phyloP scores from a whole-genome alignment of 2,329 filamentous ascomycete genomes.

The Aspergillus ruber region DNA sequence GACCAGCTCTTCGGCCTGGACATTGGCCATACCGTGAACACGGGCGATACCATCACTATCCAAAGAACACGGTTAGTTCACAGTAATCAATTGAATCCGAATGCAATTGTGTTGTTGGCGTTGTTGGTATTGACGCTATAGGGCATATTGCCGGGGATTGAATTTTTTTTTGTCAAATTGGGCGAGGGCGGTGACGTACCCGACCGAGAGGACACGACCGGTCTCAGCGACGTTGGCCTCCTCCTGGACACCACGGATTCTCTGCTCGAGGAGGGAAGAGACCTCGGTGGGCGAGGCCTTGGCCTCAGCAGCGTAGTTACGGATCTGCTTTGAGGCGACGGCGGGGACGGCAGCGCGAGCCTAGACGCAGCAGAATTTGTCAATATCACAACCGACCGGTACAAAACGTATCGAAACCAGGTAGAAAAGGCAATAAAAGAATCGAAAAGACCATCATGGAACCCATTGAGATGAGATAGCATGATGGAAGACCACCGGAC shows the following conservation, averaged over 20 bases:
- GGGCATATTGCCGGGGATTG: constrained; percentile 9
- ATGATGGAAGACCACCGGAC: constrained; percentile 21
- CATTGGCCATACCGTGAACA: constrained; percentile 99
- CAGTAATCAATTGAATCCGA: background rate
- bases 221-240: constrained; percentile 96
- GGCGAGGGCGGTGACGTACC: constrained; percentile 59
- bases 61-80: constrained; percentile 13
- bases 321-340: constrained; percentile 66
- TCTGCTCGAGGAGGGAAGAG: constrained; percentile 98
- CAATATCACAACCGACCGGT: constrained; percentile 44
- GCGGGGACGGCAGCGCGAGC: constrained; percentile 76
- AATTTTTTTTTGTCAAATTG: constrained; percentile 20
- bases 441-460: constrained; percentile 17
- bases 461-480: constrained; percentile 26
- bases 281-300: constrained; percentile 97
- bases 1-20: constrained; percentile 99
- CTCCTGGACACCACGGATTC: constrained; percentile 97
- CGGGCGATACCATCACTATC: constrained; percentile 98
- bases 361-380: constrained; percentile 48
- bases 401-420: constrained; percentile 15
- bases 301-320: constrained; percentile 84
- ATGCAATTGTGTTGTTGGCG: constrained; percentile 18
- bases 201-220: constrained; percentile 95
- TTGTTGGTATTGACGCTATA: constrained; percentile 20
- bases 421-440: constrained; percentile 16